Conservation (phyloP, 768 basidiomycete genomes). For the Steccherinum ochraceum region DNA sequence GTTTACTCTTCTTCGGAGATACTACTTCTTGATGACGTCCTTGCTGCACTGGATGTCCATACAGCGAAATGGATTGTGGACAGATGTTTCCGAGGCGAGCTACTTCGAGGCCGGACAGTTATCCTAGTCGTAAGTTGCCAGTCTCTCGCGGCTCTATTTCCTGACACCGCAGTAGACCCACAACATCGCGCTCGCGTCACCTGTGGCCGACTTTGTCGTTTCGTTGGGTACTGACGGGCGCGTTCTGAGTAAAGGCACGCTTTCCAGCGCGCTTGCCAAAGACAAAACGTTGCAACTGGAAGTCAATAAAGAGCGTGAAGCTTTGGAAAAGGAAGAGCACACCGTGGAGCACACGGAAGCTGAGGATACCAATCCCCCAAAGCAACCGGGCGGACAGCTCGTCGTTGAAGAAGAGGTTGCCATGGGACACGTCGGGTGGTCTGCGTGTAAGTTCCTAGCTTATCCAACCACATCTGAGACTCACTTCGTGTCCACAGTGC, state of each 20-base stretch:
- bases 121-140: conserved; percentile 35
- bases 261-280: conserved; percentile 39
- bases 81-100: conserved; percentile 36
- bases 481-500: conserved; percentile 21
- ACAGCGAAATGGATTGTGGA: conserved; percentile 43
- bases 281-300: conserved; percentile 26
- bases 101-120: conserved; percentile 39
- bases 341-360: not conserved
- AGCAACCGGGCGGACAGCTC: conserved; percentile 59
- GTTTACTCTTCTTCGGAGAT: conserved; percentile 31
- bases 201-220: conserved; percentile 52
- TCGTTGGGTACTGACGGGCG: conserved; percentile 49
- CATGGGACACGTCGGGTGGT: conserved; percentile 51
- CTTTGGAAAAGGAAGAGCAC: conserved; percentile 19
- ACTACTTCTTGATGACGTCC: conserved; percentile 36
- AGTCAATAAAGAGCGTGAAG: conserved; percentile 10
- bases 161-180: conserved; percentile 34
- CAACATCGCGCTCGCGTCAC: conserved; percentile 45
- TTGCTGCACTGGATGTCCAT: conserved; percentile 42
- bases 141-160: no score
- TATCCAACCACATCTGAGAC: not conserved
- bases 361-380: not conserved
- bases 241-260: conserved; percentile 40
- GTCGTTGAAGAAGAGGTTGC: conserved; percentile 59
- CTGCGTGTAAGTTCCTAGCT: conserved; percentile 24